Evolutionary conservation across 352 stramenopile species (phyloP), one percentile per base, ranked within the genome.

Genomic region (Pythium phragmiticola): DNA sequence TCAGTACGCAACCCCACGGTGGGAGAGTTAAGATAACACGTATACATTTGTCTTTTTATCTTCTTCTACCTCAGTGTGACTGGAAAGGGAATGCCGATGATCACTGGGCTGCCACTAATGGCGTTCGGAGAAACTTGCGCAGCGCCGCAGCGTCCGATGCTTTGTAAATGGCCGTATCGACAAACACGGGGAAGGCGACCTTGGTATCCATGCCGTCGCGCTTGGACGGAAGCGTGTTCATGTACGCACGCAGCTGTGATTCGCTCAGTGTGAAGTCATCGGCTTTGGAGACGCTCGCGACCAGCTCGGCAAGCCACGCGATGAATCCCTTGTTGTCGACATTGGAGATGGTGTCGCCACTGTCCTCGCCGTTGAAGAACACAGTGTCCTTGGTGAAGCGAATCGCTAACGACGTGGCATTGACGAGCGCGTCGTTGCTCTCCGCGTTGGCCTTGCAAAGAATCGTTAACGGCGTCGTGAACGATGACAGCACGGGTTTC

Each of bases 341-440:
- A 45, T 75, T 68, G 4, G 69, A n/a, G 30, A 69, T 34, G 2
- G 36, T 33, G 46, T 76, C 65, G 26, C 67, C 68, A 26, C 69
- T 36, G 67, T 83, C 74, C 37, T 73, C 54, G 51, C 78, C 76
- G 43, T 76, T 64, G 43, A 70, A 41, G 39, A 89, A 89, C 34
- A 84, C 73, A 17, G 71, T 75, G 70, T 89, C 77, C 61, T 89
- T 89, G n/a, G 74, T 89, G 70, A 89, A 89, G 30, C 80, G 80
- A 43, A 87, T 73, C 26, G 84, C 73, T 3, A 74, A 74, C 57
- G 80, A 71, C 14, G 80, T 87, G 4, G 74, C 70, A 52, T 87
- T 85, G 21, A 87, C 57, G 30, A 79, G 72, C 1, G 65, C 57
- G 30, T 76, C 66, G 34, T 86, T 84, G 36, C 66, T 17, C 46